These are phyloP conservation scores for Pythium guiyangense DNA, from an alignment of 352 stramenopile genomes.

Conservation along the genomic window DNA sequence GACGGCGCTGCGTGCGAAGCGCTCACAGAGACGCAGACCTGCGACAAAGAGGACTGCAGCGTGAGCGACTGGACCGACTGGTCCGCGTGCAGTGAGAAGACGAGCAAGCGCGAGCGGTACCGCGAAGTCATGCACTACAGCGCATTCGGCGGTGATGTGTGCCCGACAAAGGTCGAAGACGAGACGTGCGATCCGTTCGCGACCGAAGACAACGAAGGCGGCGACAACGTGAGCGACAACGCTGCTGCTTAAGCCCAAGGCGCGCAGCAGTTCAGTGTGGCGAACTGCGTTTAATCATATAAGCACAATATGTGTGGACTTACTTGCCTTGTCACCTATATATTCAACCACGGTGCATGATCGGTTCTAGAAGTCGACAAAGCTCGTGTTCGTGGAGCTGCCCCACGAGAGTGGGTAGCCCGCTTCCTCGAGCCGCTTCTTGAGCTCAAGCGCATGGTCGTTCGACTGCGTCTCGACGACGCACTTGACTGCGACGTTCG, in stretches of 20 bases:
- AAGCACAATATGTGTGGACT: not conserved
- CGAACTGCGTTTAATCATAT: too few species aligned
- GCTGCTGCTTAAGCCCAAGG: too few species aligned
- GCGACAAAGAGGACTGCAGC: constrained; percentile 38
- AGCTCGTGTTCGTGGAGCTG: constrained; percentile 21
- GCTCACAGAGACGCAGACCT: constrained; percentile 19
- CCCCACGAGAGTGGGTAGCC: constrained; percentile 90
- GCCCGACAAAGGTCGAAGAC: constrained; percentile 20
- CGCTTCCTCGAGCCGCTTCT: constrained; percentile 74
- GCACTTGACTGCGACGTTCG: constrained; percentile 94
- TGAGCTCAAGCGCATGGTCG: constrained; percentile 89
- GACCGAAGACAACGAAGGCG: not conserved
- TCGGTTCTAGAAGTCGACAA: constrained; percentile 16
- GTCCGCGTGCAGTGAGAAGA: constrained; percentile 49
- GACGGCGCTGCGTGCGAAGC: constrained; percentile 22
- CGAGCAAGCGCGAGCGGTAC: constrained; percentile 22
- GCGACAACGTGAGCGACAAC: not conserved
- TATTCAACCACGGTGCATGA: not conserved
- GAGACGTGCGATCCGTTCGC: constrained; percentile 22
- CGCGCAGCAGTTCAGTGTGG: not conserved
- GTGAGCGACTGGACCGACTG: constrained; percentile 43
- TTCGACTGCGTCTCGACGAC: constrained; percentile 94
- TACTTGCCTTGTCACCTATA: not conserved
- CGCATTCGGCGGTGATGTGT: constrained; percentile 27
- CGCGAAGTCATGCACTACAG: constrained; percentile 28